Evolutionary conservation across 1,284 basidiomycete genomes (phyloP), one percentile per base, ranked within the genome.

Genomic region (Ganoderma resinaceum): DNA sequence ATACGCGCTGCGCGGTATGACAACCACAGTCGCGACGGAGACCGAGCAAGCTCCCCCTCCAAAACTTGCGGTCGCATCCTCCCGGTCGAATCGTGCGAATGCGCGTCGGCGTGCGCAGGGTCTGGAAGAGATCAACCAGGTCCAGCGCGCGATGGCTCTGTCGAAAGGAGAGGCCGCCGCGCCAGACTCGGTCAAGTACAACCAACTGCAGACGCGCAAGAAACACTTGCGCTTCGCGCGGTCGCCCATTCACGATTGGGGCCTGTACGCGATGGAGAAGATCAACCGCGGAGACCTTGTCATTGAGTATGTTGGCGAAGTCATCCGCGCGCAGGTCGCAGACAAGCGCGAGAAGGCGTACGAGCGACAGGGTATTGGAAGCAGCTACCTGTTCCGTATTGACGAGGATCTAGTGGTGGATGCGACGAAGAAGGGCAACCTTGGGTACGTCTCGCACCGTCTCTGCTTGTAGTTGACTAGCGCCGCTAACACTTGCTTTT

Each of bases 261-360:
- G 98, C 5, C 79, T 99, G 76, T 98, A 97, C 78, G 95, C 96
- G 38, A 93, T 97, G 91, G 96, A 98, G 84, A 90, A 91, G 76
- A 99, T 99, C 75, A 90, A 94, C 18, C 85, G 90, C 26, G 96
- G 96, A 6, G 98, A 99, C 81, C 99, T 99, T 96, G 97, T 99
- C 55, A 99, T 99, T 81, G 98, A 99, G 83, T 99, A 99, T 77
- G 98, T 99, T 11, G 98, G 98, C 40, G 98, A 99, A 84, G 88
- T 99, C 70, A 94, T 98, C 72, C 88, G 98, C 31, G 95, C 97
- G 66, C 94, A 95, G 75, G 96, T 99, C 5, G 97, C 98, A 33
- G 98, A 99, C 78, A 95, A 97, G 79, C 88, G 98, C 65, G 98
- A 99, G 84, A 97, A 98, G 84, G 89, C 91, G 75, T 99, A 99